phyloP scores from a whole-genome alignment of 805 yeast species.

The Ogataea ramenticola region DNA sequence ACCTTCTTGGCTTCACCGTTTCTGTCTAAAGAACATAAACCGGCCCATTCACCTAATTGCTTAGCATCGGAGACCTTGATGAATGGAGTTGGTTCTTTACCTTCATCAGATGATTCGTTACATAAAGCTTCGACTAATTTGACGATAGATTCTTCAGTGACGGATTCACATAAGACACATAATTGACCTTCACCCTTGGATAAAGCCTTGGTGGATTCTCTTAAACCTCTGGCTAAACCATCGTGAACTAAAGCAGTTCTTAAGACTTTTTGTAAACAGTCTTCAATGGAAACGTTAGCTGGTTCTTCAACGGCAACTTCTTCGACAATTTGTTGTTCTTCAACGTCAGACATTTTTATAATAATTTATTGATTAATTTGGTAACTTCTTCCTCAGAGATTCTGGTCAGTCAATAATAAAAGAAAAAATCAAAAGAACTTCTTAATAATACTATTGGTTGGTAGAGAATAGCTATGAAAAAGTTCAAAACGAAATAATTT shows the following conservation, averaged over 20 bases:
- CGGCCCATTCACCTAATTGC: slow-evolving; percentile 99
- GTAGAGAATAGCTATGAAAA: neutral
- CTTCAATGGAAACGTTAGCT: slow-evolving; percentile 93
- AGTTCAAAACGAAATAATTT: neutral
- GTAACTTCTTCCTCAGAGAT: slow-evolving; percentile 34
- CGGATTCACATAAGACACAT: slow-evolving; percentile 96
- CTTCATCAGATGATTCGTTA: slow-evolving; percentile 95
- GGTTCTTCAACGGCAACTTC: slow-evolving; percentile 75
- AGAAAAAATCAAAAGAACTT: neutral
- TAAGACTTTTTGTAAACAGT: slow-evolving; percentile 95
- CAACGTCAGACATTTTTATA: slow-evolving; percentile 78
- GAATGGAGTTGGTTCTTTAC: slow-evolving; percentile 93
- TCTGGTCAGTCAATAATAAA: slow-evolving; percentile 28
- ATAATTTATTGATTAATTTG: slow-evolving; percentile 1
- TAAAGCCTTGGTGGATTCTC: slow-evolving; percentile 99
- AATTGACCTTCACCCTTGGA: slow-evolving; percentile 97
- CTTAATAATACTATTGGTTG: neutral
- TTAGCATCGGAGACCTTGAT: slow-evolving; percentile 99
- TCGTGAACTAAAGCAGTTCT: slow-evolving; percentile 97
- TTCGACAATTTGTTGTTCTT: slow-evolving; percentile 71
- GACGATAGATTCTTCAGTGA: slow-evolving; percentile 94
- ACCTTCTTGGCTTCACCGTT: slow-evolving; percentile 99
- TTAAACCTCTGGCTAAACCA: slow-evolving; percentile 99
- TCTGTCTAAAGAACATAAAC: slow-evolving; percentile 98
- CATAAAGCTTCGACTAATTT: slow-evolving; percentile 99